These are phyloP conservation scores for Aspergillus udagawae DNA, from an alignment of 2,329 filamentous ascomycete genomes.

Conservation along the genomic window DNA sequence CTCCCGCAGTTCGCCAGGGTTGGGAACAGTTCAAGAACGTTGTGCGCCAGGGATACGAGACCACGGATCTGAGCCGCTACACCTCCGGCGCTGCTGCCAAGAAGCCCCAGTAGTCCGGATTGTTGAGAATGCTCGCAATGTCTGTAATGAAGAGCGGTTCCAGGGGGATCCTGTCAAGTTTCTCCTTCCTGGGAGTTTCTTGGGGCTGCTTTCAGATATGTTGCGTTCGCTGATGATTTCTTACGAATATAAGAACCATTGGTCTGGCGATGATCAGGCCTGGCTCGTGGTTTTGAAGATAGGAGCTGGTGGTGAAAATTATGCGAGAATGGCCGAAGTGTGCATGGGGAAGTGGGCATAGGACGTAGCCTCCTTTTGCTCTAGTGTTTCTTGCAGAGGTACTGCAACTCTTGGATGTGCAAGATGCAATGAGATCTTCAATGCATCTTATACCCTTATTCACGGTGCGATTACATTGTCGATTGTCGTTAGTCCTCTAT, in stretches of 20 bases:
- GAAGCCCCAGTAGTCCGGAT: constrained; percentile 44
- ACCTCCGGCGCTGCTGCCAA: constrained; percentile 48
- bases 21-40: constrained; percentile 77
- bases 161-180: not conserved
- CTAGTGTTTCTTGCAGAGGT: not conserved
- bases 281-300: not conserved
- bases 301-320: not conserved
- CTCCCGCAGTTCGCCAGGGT: constrained; percentile 69
- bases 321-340: not conserved
- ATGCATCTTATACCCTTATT: not conserved
- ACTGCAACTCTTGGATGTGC: not conserved
- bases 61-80: constrained; percentile 75
- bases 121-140: not conserved
- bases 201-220: not conserved
- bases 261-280: constrained; percentile 2
- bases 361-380: not conserved
- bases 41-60: constrained; percentile 69
- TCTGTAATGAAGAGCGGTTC: not conserved
- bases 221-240: constrained; percentile 3
- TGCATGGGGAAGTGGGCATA: not conserved
- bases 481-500: not conserved
- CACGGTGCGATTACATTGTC: not conserved
- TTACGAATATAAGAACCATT: constrained; percentile 9
- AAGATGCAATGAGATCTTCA: not conserved
- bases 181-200: not conserved